Evolutionary conservation across 2,329 filamentous ascomycete species (phyloP), one percentile per base, ranked within the genome.

Genomic region (Sporothrix variecibatus): DNA sequence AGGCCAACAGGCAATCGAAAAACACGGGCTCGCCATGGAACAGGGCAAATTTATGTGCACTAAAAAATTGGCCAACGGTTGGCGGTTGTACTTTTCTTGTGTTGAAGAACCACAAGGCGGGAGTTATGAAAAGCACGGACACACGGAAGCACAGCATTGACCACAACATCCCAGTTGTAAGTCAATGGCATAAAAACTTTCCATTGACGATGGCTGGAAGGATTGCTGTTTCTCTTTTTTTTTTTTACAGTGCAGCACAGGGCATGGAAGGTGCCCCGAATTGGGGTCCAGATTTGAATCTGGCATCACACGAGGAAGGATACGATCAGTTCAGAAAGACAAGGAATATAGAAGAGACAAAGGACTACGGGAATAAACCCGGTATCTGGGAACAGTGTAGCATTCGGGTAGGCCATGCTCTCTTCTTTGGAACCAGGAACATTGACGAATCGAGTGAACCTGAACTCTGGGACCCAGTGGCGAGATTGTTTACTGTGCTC

Each of bases 21-120:
- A 67, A 38, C 62, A 67, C 62, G 38, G 62, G n/a, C 38, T 15
- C 12, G 62, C 26, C 62, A 67, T 28, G 38, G 38, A 67, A 67
- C 23, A 67, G 23, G 62, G 62, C 34, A 64, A 12, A 34, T 34
- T 46, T 43, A 20, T 20, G 62, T 65, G 62, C 62, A 46, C 62
- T 46, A 65, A 65, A 46, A 46, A 46, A 23, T 8, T 5, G 34
- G 34, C 9, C 56, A 17, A 43, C 62, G n/a, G 62, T 67, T 28
- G 38, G 46, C 38, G 62, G 62, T 26, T 64, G 58, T 20, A 5
- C 7, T 34, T 31, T 20, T 3, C n/a, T 46, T 26, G 62, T 67
- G 62, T 11, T 67, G 62, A 43, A 67, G 62, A 67, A 49, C 43
- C 43, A 49, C 12, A 6, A 40, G 7, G 7, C 31, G 31, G 28